phyloP scores from a whole-genome alignment of 192 early-diverging fungal genomes.

The Coemansia sp. region DNA sequence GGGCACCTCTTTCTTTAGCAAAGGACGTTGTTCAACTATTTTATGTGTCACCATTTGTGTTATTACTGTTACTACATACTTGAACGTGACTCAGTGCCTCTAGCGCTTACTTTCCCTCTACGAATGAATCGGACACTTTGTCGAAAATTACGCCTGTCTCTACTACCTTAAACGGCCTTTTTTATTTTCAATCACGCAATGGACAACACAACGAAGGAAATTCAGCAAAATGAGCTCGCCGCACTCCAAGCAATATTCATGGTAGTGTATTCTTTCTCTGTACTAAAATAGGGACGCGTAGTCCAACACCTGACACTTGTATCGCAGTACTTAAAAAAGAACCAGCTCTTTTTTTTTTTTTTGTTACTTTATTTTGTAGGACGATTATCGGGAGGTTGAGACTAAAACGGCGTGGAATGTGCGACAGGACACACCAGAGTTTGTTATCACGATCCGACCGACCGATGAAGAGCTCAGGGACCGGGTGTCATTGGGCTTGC shows the following conservation, averaged over 20 bases:
- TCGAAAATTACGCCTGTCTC: background rate
- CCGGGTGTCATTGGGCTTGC: constrained; percentile 39
- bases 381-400: constrained; percentile 48
- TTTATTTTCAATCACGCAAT: constrained; percentile 34
- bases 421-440: constrained; percentile 38
- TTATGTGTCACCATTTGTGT: constrained; percentile 3
- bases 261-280: constrained; percentile 22
- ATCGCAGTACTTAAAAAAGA: too few species aligned
- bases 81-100: background rate
- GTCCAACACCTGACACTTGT: background rate
- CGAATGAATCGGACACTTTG: background rate
- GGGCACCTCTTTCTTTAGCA: background rate
- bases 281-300: background rate
- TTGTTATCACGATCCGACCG: constrained; percentile 37
- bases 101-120: background rate
- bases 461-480: constrained; percentile 35
- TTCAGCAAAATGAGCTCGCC: constrained; percentile 75
- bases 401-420: constrained; percentile 56
- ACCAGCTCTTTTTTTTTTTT: too few species aligned
- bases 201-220: constrained; percentile 51
- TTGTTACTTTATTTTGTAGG: constrained; percentile 17
- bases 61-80: background rate
- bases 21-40: background rate
- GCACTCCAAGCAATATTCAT: constrained; percentile 66
- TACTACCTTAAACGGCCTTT: constrained; percentile 13